Base-by-base conservation (phyloP, 2,329 filamentous ascomycete species). In the Thelonectria rubi region DNA sequence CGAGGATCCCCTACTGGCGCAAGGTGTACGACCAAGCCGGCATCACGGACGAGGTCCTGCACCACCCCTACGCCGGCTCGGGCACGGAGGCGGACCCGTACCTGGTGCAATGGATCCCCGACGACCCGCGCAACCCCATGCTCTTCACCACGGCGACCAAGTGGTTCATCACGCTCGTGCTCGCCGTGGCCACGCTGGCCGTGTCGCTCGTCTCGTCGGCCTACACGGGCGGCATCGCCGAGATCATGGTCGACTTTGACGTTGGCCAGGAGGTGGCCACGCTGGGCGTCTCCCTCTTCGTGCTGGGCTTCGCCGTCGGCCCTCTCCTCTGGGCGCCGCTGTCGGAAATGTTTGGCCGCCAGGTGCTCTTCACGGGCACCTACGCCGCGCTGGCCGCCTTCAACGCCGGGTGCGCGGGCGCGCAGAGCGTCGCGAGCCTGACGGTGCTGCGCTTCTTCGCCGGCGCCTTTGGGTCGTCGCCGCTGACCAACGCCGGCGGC, bases 41-140 rank as follows among this genome's bases (percentile, higher is more conserved):
- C 24, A 21, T 57, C 46, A 57, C 54, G 10, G 54, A 57, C 21
- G 21, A 50, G 34, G 54, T 57, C 12, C 46, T 57, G 34, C 49
- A 57, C 54, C 46, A 57, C 34, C 37, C 14, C 7, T 57, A 57
- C 24, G 17, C 54, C 21, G 54, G 54, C n/a, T 57, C 54, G 17
- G 54, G 54, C 17, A 57, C 54, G 8, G 24, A 49, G 43, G 20
- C 45, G 14, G 54, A 57, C 11, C 54, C 54, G 1, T 57, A 57
- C 24, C 12, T 50, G 12, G 54, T 57, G 24, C 46, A 50, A 57
- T 57, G 54, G 54, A 57, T 57, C 12, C 54, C 54, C 45, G 32
- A 57, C 54, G 54, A 57, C 54, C 54, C 54, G 24, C 54, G 54
- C 43, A 57, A 57, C 54, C 54, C 54, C 18, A 50, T 57, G 54